Conservation (phyloP, 1,284 basidiomycete species). For the Sporisorium scitamineum region DNA sequence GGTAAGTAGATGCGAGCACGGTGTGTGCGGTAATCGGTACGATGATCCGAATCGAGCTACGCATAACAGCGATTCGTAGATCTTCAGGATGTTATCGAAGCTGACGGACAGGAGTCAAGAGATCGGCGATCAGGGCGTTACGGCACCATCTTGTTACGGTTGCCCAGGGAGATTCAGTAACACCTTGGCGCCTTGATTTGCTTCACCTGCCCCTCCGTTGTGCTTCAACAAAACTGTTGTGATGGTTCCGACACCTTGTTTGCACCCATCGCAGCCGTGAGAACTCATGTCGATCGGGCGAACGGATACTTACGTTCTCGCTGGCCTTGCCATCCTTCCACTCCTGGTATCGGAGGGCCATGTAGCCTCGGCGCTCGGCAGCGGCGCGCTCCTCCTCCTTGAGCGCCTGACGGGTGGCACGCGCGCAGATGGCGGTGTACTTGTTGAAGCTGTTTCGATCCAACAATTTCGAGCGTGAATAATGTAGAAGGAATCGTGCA, state of each 20-base stretch:
- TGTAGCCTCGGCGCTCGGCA: constrained; percentile 69
- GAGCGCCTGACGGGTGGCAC: constrained; percentile 70
- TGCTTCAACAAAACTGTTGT: background rate
- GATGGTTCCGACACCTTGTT: background rate
- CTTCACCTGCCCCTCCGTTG: background rate
- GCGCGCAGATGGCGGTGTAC: constrained; percentile 70
- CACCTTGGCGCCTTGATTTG: background rate
- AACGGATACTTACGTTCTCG: constrained; percentile 62
- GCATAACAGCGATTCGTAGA: background rate
- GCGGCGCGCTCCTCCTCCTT: constrained; percentile 70
- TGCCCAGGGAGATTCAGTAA: too few species aligned
- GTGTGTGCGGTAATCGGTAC: background rate
- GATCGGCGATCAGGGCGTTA: background rate
- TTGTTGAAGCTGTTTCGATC: constrained; percentile 70
- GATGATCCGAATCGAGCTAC: background rate
- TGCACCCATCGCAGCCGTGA: background rate
- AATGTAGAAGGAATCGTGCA: background rate
- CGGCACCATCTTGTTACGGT: background rate
- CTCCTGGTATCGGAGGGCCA: constrained; percentile 70
- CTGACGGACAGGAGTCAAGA: background rate
- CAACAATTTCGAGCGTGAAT: constrained; percentile 1
- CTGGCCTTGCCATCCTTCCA: constrained; percentile 70
- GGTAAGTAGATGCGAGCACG: too few species aligned
- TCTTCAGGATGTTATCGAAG: background rate
- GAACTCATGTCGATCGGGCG: background rate